Evolutionary conservation across 495 filamentous ascomycete species (phyloP), one percentile per base, ranked within the genome.

Genomic region (Lindgomyces ingoldianus): DNA sequence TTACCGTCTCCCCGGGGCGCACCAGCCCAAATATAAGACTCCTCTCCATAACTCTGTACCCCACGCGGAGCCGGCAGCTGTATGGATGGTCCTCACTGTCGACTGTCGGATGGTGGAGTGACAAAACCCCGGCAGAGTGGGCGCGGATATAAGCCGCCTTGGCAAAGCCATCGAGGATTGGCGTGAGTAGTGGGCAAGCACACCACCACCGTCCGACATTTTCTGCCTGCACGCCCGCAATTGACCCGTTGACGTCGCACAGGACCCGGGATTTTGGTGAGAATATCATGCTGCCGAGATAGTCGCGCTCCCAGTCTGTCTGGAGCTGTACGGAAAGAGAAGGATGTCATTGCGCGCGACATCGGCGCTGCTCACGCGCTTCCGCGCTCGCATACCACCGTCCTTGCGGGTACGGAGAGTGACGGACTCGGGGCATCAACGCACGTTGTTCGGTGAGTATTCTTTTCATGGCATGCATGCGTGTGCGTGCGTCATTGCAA

Each of bases 331-430:
- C n/a, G n/a, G n/a, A n/a, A n/a, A n/a, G n/a, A n/a, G n/a, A n/a
- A n/a, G n/a, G n/a, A n/a, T n/a, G n/a, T n/a, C n/a, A n/a, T n/a
- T n/a, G n/a, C n/a, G n/a, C n/a, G n/a, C n/a, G n/a, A n/a, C n/a
- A n/a, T n/a, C n/a, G n/a, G n/a, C 49, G 6, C 22, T 64, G 25
- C 49, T 64, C 44, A 36, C 60, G 14, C 60, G 44, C 44, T 45
- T 64, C 51, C 52, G 52, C 52, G 44, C 44, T 39, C 9, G 3
- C 47, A 18, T 29, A 11, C 60, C n/a, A n/a, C n/a, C n/a, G n/a
- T n/a, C n/a, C n/a, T n/a, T n/a, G n/a, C n/a, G n/a, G n/a, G n/a
- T n/a, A n/a, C n/a, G n/a, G n/a, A n/a, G n/a, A n/a, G n/a, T n/a
- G n/a, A n/a, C n/a, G n/a, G n/a, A n/a, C n/a, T n/a, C n/a, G n/a